These are phyloP conservation scores for Pseudodiploospora longispora DNA, from an alignment of 2,329 filamentous ascomycete species.

Conservation along the genomic window DNA sequence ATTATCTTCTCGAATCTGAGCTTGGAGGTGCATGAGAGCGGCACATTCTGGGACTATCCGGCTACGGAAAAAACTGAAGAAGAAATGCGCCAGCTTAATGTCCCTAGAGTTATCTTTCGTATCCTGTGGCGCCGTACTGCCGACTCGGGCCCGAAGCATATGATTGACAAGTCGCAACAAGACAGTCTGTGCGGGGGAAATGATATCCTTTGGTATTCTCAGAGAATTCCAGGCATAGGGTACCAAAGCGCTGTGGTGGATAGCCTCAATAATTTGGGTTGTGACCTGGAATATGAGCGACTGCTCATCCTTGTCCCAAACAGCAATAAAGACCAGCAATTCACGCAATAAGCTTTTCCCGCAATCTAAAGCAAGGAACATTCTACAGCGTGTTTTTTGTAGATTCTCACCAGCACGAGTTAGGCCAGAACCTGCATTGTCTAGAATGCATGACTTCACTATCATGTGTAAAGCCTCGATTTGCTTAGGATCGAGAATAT, in stretches of 20 bases:
- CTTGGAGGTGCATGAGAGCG: constrained; percentile 88
- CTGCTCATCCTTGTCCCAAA: constrained; percentile 91
- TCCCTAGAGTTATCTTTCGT: constrained; percentile 47
- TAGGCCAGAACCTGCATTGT: constrained; percentile 63
- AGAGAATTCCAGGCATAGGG: constrained; percentile 90
- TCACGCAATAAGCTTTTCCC: constrained; percentile 84
- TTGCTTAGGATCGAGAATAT: constrained; percentile 88
- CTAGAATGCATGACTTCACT: constrained; percentile 87
- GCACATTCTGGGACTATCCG: constrained; percentile 91
- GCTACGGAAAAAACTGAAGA: constrained; percentile 86
- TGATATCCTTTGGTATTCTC: constrained; percentile 88
- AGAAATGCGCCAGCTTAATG: constrained; percentile 68
- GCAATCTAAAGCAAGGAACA: constrained; percentile 82
- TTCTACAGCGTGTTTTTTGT: constrained; percentile 82
- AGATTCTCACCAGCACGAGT: constrained; percentile 68
- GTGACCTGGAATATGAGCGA: constrained; percentile 96
- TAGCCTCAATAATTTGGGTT: constrained; percentile 88
- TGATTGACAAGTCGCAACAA: constrained; percentile 85
- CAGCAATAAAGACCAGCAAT: constrained; percentile 89
- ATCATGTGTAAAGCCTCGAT: constrained; percentile 97
- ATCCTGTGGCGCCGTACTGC: constrained; percentile 35
- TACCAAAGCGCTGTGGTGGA: constrained; percentile 80
- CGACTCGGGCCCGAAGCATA: constrained; percentile 60
- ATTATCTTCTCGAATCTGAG: constrained; percentile 71
- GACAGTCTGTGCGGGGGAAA: constrained; percentile 89